Evolutionary conservation across 2,329 filamentous ascomycete species (phyloP).

Genomic region (Cryphonectria radicalis): DNA sequence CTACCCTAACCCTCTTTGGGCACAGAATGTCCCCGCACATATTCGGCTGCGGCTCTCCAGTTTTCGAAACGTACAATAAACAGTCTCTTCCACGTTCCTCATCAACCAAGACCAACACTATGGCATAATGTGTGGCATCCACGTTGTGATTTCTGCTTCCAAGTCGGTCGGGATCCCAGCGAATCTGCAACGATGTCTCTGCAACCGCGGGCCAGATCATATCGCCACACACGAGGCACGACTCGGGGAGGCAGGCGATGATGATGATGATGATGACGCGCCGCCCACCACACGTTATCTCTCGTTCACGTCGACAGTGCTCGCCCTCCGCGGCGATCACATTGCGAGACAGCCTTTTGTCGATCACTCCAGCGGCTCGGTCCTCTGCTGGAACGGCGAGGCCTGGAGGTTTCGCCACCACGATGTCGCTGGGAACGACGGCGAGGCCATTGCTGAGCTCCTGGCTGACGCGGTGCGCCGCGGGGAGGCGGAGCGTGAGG

Average conservation of each 20-base stretch:
- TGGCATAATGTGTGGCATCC: conserved; percentile 63
- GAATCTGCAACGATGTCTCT: conserved; percentile 50
- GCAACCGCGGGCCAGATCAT: conserved; percentile 65
- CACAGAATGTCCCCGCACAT: not conserved
- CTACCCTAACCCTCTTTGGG: conserved; percentile 1
- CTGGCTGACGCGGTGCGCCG: conserved; percentile 52
- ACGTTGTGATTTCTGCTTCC: conserved; percentile 51
- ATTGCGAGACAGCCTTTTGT: conserved; percentile 75
- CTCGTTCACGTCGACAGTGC: conserved; percentile 79
- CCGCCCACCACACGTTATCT: conserved; percentile 47
- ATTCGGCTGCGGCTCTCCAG: not conserved
- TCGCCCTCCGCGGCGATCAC: conserved; percentile 81
- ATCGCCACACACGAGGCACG: conserved; percentile 47
- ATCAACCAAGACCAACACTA: not conserved
- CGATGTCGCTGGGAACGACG: conserved; percentile 76
- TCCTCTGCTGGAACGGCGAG: conserved; percentile 97
- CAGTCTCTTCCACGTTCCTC: not conserved
- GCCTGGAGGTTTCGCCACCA: conserved; percentile 75
- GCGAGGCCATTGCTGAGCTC: conserved; percentile 66
- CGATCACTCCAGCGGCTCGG: conserved; percentile 58
- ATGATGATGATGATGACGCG: conserved; percentile 33
- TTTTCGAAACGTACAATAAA: not conserved
- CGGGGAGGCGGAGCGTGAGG: conserved; percentile 33
- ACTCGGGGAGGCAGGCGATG: conserved; percentile 33
- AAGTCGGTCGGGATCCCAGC: conserved; percentile 38